A percentile compares a stretch with the other conserved stretches of the same genome.
Evolutionary conservation across 805 yeast genomes (phyloP).

Genomic region (Metschnikowia drakensbergensis): DNA sequence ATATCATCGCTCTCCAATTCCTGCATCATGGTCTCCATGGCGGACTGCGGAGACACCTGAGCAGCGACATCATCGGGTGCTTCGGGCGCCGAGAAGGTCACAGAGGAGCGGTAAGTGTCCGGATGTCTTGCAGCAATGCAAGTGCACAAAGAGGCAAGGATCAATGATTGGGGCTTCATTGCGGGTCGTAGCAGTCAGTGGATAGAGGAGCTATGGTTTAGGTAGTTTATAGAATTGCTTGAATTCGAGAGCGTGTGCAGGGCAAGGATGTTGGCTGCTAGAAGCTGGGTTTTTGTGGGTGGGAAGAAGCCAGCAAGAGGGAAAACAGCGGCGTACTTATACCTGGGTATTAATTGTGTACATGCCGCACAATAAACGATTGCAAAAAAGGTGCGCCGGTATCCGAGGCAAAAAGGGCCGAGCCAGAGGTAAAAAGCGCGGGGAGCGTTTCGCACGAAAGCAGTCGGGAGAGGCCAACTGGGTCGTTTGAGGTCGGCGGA

Average conservation of each 20-base stretch:
- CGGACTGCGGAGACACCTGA: background rate
- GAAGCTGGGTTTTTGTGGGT: background rate
- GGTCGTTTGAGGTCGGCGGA: background rate
- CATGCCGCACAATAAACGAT: conserved; percentile 1
- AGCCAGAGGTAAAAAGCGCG: background rate
- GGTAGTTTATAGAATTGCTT: background rate
- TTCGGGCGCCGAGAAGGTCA: background rate
- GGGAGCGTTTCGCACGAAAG: background rate
- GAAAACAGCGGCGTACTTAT: background rate
- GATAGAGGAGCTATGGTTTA: conserved; percentile 1
- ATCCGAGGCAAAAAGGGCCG: background rate
- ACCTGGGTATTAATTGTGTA: background rate
- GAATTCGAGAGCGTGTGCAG: conserved; percentile 1
- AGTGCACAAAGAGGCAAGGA: background rate
- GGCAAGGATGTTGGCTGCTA: background rate
- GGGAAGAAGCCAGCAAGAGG: background rate
- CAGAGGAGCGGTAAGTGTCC: background rate
- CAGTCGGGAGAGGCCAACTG: background rate
- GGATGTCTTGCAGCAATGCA: background rate
- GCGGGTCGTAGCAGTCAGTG: background rate
- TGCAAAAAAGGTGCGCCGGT: conserved; percentile 2
- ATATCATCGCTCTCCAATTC: background rate
- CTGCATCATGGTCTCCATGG: background rate
- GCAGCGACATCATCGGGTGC: background rate
- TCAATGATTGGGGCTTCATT: background rate